A percentile compares a stretch with the other conserved stretches of the same genome.
These are phyloP conservation scores for Dissophora ornata DNA, from an alignment of 192 early-diverging fungal genomes.

Conservation along the genomic window DNA sequence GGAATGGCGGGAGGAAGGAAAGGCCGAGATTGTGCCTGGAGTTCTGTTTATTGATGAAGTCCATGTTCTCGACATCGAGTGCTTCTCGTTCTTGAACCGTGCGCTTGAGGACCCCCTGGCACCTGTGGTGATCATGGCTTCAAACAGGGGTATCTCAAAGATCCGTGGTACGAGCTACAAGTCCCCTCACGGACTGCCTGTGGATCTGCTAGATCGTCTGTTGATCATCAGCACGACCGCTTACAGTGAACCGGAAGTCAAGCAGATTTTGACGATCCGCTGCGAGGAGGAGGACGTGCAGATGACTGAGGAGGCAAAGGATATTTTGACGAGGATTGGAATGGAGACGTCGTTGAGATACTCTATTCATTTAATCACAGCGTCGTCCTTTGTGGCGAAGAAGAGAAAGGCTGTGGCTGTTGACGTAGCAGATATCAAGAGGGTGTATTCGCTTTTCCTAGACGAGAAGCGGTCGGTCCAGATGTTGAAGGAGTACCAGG, in stretches of 20 bases:
- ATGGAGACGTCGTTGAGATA: constrained; percentile 94
- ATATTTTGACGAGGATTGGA: constrained; percentile 90
- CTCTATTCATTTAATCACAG: constrained; percentile 97
- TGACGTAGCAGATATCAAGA: constrained; percentile 93
- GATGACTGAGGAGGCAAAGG: constrained; percentile 87
- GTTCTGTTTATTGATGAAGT: constrained; percentile 99
- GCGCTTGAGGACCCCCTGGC: constrained; percentile 97
- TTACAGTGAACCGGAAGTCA: constrained; percentile 87
- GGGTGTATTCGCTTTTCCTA: constrained; percentile 94
- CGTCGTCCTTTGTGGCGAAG: constrained; percentile 87
- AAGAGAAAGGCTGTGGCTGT: constrained; percentile 92
- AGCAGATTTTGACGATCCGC: constrained; percentile 89
- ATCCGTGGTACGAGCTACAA: constrained; percentile 97
- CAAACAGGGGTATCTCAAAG: constrained; percentile 94
- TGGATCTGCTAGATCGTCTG: constrained; percentile 95
- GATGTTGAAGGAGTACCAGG: constrained; percentile 93
- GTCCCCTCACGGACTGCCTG: constrained; percentile 96
- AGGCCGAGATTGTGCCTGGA: constrained; percentile 97
- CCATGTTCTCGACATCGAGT: constrained; percentile 99
- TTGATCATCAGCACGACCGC: constrained; percentile 94
- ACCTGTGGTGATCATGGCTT: constrained; percentile 99
- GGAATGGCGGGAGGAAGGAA: constrained; percentile 99
- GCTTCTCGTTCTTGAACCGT: constrained; percentile 98
- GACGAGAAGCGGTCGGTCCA: constrained; percentile 97
- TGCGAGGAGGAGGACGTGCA: constrained; percentile 96